Evolutionary conservation across 805 yeast genomes (phyloP).

Genomic region (Kazachstania africana): DNA sequence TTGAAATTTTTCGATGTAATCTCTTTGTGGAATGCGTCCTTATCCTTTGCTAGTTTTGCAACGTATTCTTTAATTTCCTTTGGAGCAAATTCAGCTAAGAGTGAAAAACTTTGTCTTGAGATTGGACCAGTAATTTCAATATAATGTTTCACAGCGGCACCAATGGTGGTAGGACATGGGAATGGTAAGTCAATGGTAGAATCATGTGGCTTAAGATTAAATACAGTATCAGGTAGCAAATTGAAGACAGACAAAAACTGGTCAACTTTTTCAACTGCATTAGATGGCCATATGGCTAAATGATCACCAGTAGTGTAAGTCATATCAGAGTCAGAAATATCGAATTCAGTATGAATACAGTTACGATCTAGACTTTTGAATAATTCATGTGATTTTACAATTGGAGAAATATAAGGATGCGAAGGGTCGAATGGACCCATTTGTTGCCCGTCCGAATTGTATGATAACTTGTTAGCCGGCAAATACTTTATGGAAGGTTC

Average conservation of each 20-base stretch:
- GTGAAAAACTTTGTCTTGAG: constrained; percentile 73
- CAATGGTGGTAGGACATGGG: constrained; percentile 77
- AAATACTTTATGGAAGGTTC: constrained; percentile 62
- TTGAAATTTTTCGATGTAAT: constrained; percentile 54
- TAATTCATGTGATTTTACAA: constrained; percentile 52
- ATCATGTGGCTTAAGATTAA: constrained; percentile 59
- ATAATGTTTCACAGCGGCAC: constrained; percentile 73
- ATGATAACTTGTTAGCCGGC: constrained; percentile 25
- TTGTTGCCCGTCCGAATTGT: constrained; percentile 27
- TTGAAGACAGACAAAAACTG: constrained; percentile 54
- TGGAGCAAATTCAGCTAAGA: constrained; percentile 82
- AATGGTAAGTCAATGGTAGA: constrained; percentile 52
- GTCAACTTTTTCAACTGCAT: constrained; percentile 62
- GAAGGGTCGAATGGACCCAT: constrained; percentile 69
- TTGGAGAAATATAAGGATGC: constrained; percentile 74
- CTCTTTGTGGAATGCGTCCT: constrained; percentile 51
- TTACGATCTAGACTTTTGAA: constrained; percentile 55
- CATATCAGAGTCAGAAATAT: constrained; percentile 60
- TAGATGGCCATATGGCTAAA: constrained; percentile 88
- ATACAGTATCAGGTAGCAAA: constrained; percentile 38
- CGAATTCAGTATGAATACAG: constrained; percentile 87
- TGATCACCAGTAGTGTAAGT: constrained; percentile 94
- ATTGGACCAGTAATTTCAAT: constrained; percentile 88
- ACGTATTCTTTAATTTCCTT: constrained; percentile 34
- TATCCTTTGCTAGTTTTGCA: constrained; percentile 48